Percentiles rank a stretch among this genome's conserved stretches.
phyloP scores from a whole-genome alignment of 2,329 filamentous ascomycete genomes.

The Sarocladium brachiariae region DNA sequence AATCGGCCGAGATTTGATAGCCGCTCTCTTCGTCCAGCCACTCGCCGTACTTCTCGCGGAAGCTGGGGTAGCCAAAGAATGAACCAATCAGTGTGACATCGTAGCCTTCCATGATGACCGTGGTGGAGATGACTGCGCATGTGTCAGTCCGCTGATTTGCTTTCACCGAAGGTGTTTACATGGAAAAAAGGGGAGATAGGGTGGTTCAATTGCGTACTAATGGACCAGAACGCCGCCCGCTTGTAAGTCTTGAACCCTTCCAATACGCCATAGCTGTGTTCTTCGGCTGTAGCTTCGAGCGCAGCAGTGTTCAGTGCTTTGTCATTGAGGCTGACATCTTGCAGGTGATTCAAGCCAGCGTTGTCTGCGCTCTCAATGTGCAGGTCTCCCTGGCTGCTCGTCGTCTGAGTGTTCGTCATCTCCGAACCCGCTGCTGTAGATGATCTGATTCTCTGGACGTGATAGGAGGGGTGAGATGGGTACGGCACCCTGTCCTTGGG shows the following conservation, averaged over 20 bases:
- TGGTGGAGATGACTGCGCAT: conserved; percentile 32
- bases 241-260: conserved; percentile 33
- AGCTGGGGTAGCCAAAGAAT: conserved; percentile 37
- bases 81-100: conserved; percentile 39
- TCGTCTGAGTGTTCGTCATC: conserved; percentile 19
- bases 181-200: too few species aligned
- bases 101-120: conserved; percentile 46
- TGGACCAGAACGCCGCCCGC: conserved; percentile 32
- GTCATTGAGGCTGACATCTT: conserved; percentile 27
- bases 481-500: not conserved
- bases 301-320: conserved; percentile 32
- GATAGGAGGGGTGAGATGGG: not conserved
- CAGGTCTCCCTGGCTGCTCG: conserved; percentile 15
- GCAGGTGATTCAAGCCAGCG: conserved; percentile 22
- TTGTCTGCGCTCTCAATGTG: conserved; percentile 25
- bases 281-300: conserved; percentile 27
- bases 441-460: too few species aligned
- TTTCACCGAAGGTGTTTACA: too few species aligned
- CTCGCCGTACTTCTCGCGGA: conserved; percentile 33
- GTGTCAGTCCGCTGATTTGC: not conserved
- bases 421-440: too few species aligned
- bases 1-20: conserved; percentile 41
- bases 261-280: conserved; percentile 28
- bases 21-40: conserved; percentile 25
- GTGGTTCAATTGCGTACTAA: conserved; percentile 22